phyloP scores from a whole-genome alignment of 2,329 filamentous ascomycete genomes.

The Fusarium newnesense region DNA sequence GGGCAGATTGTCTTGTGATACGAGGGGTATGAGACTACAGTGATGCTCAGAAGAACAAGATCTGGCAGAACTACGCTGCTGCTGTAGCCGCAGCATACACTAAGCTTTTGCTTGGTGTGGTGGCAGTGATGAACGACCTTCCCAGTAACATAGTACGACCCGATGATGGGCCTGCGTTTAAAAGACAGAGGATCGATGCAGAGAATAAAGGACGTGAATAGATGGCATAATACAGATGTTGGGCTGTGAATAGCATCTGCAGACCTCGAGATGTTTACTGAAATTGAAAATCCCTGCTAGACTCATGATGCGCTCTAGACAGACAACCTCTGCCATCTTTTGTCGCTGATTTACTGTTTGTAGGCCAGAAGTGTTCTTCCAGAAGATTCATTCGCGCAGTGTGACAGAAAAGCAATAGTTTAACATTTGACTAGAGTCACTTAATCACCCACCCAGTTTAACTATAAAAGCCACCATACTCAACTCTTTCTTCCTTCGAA shows the following conservation, averaged over 20 bases:
- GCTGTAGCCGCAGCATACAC: background rate
- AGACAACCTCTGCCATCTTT: background rate
- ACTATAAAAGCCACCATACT: background rate
- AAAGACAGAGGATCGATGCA: background rate
- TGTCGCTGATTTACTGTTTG: background rate
- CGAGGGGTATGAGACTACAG: background rate
- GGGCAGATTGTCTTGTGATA: background rate
- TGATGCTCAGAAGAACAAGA: background rate
- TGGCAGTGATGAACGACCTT: background rate
- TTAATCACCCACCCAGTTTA: background rate
- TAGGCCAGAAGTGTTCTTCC: fast-evolving
- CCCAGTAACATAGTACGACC: fast-evolving
- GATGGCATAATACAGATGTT: no score
- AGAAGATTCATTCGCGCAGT: fast-evolving
- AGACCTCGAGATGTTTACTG: background rate
- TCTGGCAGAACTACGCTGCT: background rate
- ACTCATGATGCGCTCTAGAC: no score
- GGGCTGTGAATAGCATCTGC: fast-evolving
- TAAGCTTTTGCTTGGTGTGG: background rate
- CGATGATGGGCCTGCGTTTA: background rate
- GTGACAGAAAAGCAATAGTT: fast-evolving
- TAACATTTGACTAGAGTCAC: background rate
- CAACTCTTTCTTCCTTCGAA: background rate
- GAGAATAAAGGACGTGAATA: fast-evolving
- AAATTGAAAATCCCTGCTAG: no score